Evolutionary conservation across 768 basidiomycete species (phyloP).

Genomic region (Boletus subparvulus): DNA sequence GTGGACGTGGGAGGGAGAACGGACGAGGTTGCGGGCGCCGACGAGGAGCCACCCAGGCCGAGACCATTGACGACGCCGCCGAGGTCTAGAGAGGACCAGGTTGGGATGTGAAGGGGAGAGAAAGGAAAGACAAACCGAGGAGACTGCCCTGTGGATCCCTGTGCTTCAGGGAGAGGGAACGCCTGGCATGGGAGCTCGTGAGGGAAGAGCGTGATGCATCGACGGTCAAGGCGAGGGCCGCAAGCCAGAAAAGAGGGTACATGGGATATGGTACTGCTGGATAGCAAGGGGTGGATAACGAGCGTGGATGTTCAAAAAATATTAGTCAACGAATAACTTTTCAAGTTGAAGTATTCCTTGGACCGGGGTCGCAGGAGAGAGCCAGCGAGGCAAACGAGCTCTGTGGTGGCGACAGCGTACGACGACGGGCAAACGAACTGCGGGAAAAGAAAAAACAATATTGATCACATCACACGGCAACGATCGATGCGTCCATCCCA

Average conservation of each 20-base stretch:
- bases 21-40: slow-evolving; percentile 11
- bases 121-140: slow-evolving; percentile 8
- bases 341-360: background rate
- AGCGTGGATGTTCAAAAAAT: slow-evolving; percentile 27
- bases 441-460: slow-evolving; percentile 11
- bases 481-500: background rate
- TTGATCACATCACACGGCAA: slow-evolving; percentile 21
- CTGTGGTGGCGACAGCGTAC: slow-evolving; percentile 19
- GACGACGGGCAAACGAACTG: slow-evolving; percentile 9
- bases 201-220: slow-evolving; percentile 43
- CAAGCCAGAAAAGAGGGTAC: slow-evolving; percentile 29
- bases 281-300: slow-evolving; percentile 37
- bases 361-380: slow-evolving; percentile 13
- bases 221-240: slow-evolving; percentile 25
- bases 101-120: background rate
- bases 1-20: slow-evolving; percentile 8
- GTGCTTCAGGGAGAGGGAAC: slow-evolving; percentile 29
- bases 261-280: slow-evolving; percentile 34
- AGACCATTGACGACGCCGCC: background rate
- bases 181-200: slow-evolving; percentile 35
- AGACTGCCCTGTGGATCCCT: slow-evolving; percentile 20
- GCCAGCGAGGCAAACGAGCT: slow-evolving; percentile 4
- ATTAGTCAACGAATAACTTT: slow-evolving; percentile 1
- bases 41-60: background rate
- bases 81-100: slow-evolving; percentile 1